Conservation (phyloP, 2,329 filamentous ascomycete species). For the Colletotrichum sp. region DNA sequence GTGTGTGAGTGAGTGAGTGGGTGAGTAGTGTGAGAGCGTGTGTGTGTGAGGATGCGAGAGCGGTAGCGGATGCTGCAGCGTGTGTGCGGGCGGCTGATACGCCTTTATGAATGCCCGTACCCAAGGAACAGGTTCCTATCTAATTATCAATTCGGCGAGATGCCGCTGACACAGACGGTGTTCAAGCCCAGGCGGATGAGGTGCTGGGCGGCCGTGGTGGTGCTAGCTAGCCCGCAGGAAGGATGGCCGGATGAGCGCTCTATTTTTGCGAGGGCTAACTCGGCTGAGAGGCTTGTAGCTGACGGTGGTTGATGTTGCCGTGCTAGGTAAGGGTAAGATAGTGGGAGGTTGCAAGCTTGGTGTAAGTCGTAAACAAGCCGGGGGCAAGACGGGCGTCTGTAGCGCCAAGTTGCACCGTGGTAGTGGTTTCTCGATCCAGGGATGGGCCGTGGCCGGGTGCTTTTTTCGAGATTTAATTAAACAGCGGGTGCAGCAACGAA, state of each 20-base stretch:
- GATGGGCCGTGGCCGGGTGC: not conserved
- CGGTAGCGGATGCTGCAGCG: not conserved
- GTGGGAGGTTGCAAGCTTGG: not conserved
- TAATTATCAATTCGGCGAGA: not conserved
- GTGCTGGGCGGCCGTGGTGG: not conserved
- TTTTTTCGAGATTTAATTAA: conserved; percentile 1
- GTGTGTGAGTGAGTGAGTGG: not conserved
- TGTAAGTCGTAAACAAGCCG: conserved; percentile 3
- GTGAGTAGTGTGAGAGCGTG: not conserved
- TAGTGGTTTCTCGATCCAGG: conserved; percentile 1
- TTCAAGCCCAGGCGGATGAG: not conserved
- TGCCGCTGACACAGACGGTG: not conserved
- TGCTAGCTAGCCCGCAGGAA: conserved; percentile 2
- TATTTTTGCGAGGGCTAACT: conserved; percentile 8
- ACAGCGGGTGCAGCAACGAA: not conserved
- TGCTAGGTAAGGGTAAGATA: not conserved
- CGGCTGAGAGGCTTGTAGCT: not conserved
- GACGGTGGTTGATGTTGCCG: not conserved
- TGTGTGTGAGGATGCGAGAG: not conserved
- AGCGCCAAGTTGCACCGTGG: conserved; percentile 2
- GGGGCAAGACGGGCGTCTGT: not conserved
- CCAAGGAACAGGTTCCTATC: not conserved
- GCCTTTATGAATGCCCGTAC: not conserved
- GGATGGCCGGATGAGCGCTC: conserved; percentile 3
- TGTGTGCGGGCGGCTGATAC: not conserved